Evolutionary conservation across 768 basidiomycete species (phyloP), one percentile per base, ranked within the genome.

Genomic region (Mycena haematopus): DNA sequence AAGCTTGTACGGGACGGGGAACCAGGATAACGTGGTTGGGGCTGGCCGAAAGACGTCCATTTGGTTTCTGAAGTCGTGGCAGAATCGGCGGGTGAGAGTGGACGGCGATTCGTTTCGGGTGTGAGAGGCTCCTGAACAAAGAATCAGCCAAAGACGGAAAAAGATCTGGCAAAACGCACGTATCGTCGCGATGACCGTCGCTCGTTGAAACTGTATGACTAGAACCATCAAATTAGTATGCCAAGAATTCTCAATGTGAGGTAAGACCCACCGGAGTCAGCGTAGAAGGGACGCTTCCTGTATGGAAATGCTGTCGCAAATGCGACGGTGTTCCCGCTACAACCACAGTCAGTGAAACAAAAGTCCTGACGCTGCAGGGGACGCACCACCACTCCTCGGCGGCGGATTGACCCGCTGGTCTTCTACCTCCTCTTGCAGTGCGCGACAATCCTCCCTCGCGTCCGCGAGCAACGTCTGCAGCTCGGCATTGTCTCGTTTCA

Each of bases 401-500:
- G 77, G 77, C 19, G 75, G 76, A 56, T 79, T 79, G 11, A 86
- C 86, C 27, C 86, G 78, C 33, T 87, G 83, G 70, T 95, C 92
- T 58, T 90, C 93, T 1, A 89, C 74, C 73, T 96, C 93, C 66
- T 87, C 87, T 55, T 88, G 88, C 46, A 93, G 71, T 1, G 76
- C 72, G 58, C 87, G 85, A 6, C 89, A 72, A 64, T 95, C 92
- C 70, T 96, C 93, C 27, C 93, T 84, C 1, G 91, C 82, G 52
- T 93, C 91, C 2, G 84, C 75, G 8, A 98, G 78, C 10, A 95
- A 74, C 50, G 82, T 83, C 60, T 91, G 89, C 51, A 96, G 75
- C 70, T 96, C 93, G 8, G 84, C 82, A 61, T 92, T 93, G 69
- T 94, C 93, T 21, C 85, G 86, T 73, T 92, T 92, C 55, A 96